phyloP scores from a whole-genome alignment of 2,329 filamentous ascomycete species.

The Sclerotinia subarctica region DNA sequence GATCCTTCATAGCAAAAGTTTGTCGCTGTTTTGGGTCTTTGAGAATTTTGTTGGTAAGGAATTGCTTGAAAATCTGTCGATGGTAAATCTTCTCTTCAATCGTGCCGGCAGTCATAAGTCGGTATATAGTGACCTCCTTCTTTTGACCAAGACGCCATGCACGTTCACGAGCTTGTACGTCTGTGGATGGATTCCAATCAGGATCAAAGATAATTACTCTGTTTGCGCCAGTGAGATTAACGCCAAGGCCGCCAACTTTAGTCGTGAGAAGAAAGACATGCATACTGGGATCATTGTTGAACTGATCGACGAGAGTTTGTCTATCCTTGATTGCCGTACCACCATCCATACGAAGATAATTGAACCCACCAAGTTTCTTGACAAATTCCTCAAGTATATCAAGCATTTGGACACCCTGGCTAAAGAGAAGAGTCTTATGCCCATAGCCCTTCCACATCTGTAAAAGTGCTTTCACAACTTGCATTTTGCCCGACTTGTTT shows the following conservation, averaged over 20 bases:
- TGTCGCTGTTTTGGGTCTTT: conserved; percentile 92
- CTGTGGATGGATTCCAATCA: conserved; percentile 97
- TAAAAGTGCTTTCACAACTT: conserved; percentile 83
- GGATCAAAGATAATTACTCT: conserved; percentile 98
- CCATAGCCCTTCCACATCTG: conserved; percentile 81
- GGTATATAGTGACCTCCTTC: conserved; percentile 90
- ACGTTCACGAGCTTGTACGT: conserved; percentile 89
- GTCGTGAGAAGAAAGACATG: conserved; percentile 93
- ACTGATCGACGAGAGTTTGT: conserved; percentile 87
- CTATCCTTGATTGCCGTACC: conserved; percentile 82
- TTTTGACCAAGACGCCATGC: conserved; percentile 97
- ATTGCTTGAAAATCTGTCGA: conserved; percentile 97
- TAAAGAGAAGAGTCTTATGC: conserved; percentile 91
- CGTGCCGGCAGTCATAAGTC: conserved; percentile 95
- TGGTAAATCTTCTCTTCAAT: conserved; percentile 99
- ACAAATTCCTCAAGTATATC: conserved; percentile 88
- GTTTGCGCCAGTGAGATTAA: conserved; percentile 92
- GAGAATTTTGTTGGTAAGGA: conserved; percentile 92
- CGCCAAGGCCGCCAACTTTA: conserved; percentile 88
- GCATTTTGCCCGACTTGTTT: conserved; percentile 88
- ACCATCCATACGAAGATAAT: conserved; percentile 89
- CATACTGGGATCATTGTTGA: conserved; percentile 76
- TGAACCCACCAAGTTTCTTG: conserved; percentile 62
- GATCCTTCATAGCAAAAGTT: conserved; percentile 82
- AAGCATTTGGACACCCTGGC: conserved; percentile 91